Evolutionary conservation across 345 rosid species (phyloP), one percentile per base, ranked within the genome.

Genomic region (Tarenaya hassleriana): DNA sequence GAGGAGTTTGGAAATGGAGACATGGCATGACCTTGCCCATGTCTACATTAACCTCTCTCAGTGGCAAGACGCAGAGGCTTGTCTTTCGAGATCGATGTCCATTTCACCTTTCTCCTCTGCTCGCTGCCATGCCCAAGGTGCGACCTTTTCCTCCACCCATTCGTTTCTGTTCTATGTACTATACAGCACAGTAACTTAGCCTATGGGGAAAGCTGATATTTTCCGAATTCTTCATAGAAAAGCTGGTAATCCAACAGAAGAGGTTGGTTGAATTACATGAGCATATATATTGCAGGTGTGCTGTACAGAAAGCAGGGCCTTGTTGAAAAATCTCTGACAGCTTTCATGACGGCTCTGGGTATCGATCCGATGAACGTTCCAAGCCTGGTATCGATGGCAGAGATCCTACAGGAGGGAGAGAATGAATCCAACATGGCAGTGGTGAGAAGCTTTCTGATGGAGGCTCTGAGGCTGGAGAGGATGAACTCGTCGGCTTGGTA

Each of bases 21-120:
- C 80, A 42, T 87, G 94, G 96, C 86, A 83, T 50, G 96, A 83
- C 68, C 68, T 81, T 11, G 84, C 89, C 61, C 67, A 72, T 60
- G 55, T 83, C 42, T 87, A 81, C 69, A 79, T 75, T 50, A 63
- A 72, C 64, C 64, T 79, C 47, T 75, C 83, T 1, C 82, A 75
- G 41, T 77, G 84, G 92, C 74, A 33, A 29, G 96, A 87, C 21
- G 87, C 89, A 18, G 94, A 83, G 80, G 62, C 73, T 12, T 83
- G 95, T 67, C 89, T 87, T 64, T 77, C 83, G 60, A 81, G 77
- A 73, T 87, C 86, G 50, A 69, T 64, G 68, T 80, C 75, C 66
- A 71, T 87, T 8, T 42, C 37, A 9, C 55, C 74, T 41, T 73
- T 56, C 71, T 81, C 85, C 18, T 69, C 89, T 44, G 31, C 72